Evolutionary conservation across 257 asterid genomes (phyloP), one percentile per base, ranked within the genome.

Genomic region (Jaltomata sinuosa): DNA sequence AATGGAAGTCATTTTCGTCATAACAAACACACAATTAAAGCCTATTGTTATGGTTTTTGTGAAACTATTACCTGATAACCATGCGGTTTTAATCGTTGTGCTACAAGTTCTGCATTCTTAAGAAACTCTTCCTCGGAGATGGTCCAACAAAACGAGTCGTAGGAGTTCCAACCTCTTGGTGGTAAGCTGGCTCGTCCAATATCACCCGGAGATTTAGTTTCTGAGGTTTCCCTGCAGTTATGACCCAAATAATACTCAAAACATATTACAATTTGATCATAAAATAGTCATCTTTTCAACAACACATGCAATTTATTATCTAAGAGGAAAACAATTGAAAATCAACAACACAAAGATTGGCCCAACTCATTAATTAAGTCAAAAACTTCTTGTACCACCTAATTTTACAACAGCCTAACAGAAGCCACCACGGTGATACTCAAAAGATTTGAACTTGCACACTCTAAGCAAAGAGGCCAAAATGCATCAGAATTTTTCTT

Each of bases 161-260:
- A 97, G 4, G 99, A 97, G 84, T 97, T 95, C 99, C 99, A 97
- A 53, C 99, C 99, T 84, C 98, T 90, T 34, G 99, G 99, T 12
- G 98, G 98, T 34, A 88, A 69, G 85, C 85, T 86, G 53, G 98
- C 97, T 81, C 52, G 91, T 86, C 87, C 91, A 50, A 62, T 57
- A 78, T 61, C 89, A 77, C 87, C 91, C 67, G 62, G 47, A 84
- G 77, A n/a, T 68, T 18, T 40, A 50, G 59, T 74, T 55, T 81
- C 85, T 10, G 89, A 85, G 22, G 74, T 65, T 80, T 54, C 88
- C 89, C 98, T 92, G 84, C 78, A 54, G 84, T 47, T 87, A 86
- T 77, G 54, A 55, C 77, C 68, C 61, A 40, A 84, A 85, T 16
- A 74, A 71, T 16, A 27, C 81, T 49, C 42, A 49, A 36, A n/a